Base-by-base conservation (phyloP, 2,329 filamentous ascomycete species). In the Hawksworthiomyces lignivorus region DNA sequence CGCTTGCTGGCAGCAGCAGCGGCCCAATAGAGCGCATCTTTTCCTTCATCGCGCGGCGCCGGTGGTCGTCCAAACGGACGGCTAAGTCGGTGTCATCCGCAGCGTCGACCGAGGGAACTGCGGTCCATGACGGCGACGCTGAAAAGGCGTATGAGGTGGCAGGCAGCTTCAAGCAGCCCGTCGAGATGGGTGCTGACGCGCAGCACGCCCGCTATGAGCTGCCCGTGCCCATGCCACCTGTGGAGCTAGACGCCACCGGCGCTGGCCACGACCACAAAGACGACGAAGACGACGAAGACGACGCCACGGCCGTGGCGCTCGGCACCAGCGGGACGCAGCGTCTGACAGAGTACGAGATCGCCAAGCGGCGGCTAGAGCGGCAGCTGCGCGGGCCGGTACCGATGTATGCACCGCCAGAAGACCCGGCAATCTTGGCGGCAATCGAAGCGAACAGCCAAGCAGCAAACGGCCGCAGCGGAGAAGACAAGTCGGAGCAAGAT, bases 171-270 rank as follows among this genome's bases (percentile, higher is more conserved):
- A 49, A 17, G 51, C 66, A 53, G 56, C 63, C 34, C 52, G 55
- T 55, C 44, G 67, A 63, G 48, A 62, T 68, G 4, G 64, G 56
- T 5, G 65, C 63, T 6, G 65, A 68, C 38, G 54, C 62, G 2
- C 63, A 65, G 37, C 68, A 72, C 29, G 67, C 73, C 46, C 65
- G 73, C 4, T 74, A 72, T 44, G 73, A 77, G 50, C 53, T 77
- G 52, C 63, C 72, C 2, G 71, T 62, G 5, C 65, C 66, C 0
- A 48, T 60, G 1, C 58, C 61, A 3, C 72, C 71, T 0, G 67
- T 63, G 5, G 74, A 77, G 51, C 59, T 77, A 31, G 69, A 75
- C 32, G 67, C 62, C 17, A 20, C 31, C 8, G 38, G 38, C 22
- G 38, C 15, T 7, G 38, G 21, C 4, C 29, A 30, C 2, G 38